A percentile compares a stretch with the other conserved stretches of the same genome.
phyloP scores from a whole-genome alignment of 2,329 filamentous ascomycete genomes.

The Alternaria dauci region DNA sequence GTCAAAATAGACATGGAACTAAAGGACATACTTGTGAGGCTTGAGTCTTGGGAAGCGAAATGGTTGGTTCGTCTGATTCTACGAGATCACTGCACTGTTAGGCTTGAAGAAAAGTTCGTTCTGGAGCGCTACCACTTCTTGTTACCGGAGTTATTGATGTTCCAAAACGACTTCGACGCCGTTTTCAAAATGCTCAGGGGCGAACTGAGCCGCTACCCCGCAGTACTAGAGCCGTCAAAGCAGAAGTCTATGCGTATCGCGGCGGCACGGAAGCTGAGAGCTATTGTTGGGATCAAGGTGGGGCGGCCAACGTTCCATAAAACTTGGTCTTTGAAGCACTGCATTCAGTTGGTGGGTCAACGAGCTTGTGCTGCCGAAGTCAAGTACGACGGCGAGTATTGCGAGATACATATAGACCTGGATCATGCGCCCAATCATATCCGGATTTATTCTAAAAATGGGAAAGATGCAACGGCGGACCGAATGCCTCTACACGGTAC shows the following conservation, averaged over 20 bases:
- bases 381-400: constrained; percentile 91
- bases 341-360: constrained; percentile 68
- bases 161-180: constrained; percentile 72
- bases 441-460: constrained; percentile 90
- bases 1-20: constrained; percentile 37
- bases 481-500: constrained; percentile 67
- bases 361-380: constrained; percentile 76
- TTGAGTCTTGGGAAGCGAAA: constrained; percentile 74
- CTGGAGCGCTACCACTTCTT: constrained; percentile 72
- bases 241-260: constrained; percentile 45
- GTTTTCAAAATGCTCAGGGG: constrained; percentile 65
- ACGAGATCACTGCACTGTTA: constrained; percentile 75
- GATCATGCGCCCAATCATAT: constrained; percentile 64
- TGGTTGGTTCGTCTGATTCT: constrained; percentile 87
- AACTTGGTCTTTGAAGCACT: constrained; percentile 71
- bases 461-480: constrained; percentile 85
- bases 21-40: constrained; percentile 54
- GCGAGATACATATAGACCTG: constrained; percentile 81
- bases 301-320: constrained; percentile 57
- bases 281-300: constrained; percentile 56
- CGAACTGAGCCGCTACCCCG: constrained; percentile 50
- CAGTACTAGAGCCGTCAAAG: constrained; percentile 45
- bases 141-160: constrained; percentile 73
- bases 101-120: constrained; percentile 66
- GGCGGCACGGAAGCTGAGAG: constrained; percentile 51